Base-by-base conservation (phyloP, 129 eudicot species). In the Helianthus annuus region DNA sequence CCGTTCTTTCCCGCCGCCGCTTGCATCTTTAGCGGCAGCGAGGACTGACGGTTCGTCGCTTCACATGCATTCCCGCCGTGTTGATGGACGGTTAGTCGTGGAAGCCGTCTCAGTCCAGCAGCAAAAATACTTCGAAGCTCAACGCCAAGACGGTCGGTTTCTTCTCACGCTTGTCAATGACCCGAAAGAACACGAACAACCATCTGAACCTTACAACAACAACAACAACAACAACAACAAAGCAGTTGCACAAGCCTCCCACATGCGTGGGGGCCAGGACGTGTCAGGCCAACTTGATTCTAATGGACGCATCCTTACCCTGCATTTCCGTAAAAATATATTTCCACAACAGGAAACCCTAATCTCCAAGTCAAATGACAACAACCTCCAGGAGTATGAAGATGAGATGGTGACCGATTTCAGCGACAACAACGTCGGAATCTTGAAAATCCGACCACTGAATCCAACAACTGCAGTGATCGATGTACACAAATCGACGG, bases 1-100 rank as follows among this genome's bases (percentile, higher is more conserved):
- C 44, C 84, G 84, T 48, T 81, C 91, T 1, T 83, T 87, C 48
- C 98, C 98, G 58, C 98, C 98, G 1, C 97, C 98, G 17, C 96
- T 96, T 3, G 92, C 96, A 3, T 81, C 92, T 40, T 83, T 89
- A 32, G 87, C 97, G 0, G 68, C 89, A 15, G 76, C 88, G 17
- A 80, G 82, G 6, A 75, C 78, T 14, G 79, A 82, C 5, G 85
- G 87, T 4, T 82, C 88, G 7, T 80, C 87, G 1, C 74, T 90
- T 66, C 97, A 88, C 71, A 81, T 94, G 91, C 90, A 87, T 32
- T 80, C 91, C 15, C 96, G 71, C 44, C 84, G 98, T 38, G 73
- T 76, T 6, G 84, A 90, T 27, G 98, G 98, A 2, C 78, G 97
- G 36, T 74, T 94, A 17, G 93, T 94, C 32, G 81, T 94, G 7